A percentile compares a stretch with the other conserved stretches of the same genome.
These are phyloP conservation scores for Kazachstania sp. DNA, from an alignment of 1,139 yeast species.

Conservation along the genomic window DNA sequence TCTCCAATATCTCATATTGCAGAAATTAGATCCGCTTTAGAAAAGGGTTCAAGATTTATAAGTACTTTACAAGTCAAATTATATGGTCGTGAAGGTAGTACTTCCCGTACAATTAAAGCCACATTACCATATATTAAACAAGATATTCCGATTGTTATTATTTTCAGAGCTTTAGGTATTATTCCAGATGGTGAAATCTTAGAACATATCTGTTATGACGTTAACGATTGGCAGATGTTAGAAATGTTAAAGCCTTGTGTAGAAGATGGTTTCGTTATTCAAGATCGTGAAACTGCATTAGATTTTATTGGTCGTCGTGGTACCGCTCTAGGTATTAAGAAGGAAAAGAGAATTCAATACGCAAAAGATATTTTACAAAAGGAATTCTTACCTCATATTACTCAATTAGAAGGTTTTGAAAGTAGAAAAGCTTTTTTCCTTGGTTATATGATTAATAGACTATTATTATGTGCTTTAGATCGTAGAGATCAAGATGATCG, in stretches of 20 bases:
- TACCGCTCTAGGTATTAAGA: constrained; percentile 80
- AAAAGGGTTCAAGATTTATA: constrained; percentile 91
- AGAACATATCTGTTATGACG: constrained; percentile 96
- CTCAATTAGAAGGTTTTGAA: constrained; percentile 95
- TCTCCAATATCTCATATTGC: constrained; percentile 95
- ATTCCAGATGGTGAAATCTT: constrained; percentile 98
- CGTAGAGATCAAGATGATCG: constrained; percentile 98
- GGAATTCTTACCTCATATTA: constrained; percentile 92
- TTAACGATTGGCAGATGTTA: constrained; percentile 98
- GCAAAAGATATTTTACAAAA: constrained; percentile 94
- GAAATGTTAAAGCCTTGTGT: constrained; percentile 99
- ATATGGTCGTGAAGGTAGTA: constrained; percentile 71
- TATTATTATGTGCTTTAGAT: constrained; percentile 89
- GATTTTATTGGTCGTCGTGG: constrained; percentile 99
- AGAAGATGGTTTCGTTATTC: constrained; percentile 97
- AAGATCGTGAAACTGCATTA: constrained; percentile 94
- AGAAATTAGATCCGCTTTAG: constrained; percentile 94
- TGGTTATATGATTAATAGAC: constrained; percentile 95
- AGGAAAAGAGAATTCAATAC: constrained; percentile 96
- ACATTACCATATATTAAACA: constrained; percentile 93
- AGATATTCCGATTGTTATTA: constrained; percentile 93
- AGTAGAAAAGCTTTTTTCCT: constrained; percentile 93
- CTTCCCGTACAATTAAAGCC: constrained; percentile 82
- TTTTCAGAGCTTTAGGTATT: constrained; percentile 94
- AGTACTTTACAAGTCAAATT: constrained; percentile 91